Evolutionary conservation across 768 basidiomycete species (phyloP), one percentile per base, ranked within the genome.

Genomic region (Amylocystis lapponica): DNA sequence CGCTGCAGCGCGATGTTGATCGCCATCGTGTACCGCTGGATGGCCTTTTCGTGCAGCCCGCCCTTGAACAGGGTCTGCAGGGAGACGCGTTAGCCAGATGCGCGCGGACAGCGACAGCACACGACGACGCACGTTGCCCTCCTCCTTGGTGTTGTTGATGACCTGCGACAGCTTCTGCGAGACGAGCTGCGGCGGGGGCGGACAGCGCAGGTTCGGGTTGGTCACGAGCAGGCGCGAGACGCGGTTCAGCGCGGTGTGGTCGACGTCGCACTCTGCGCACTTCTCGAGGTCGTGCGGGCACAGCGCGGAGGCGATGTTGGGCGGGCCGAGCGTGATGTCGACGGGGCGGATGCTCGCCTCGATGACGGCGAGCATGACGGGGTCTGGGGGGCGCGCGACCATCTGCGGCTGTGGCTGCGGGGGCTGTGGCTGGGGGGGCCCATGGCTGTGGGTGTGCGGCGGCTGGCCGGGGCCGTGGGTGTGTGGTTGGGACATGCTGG

Each of bases 131-230:
- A 91, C 91, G 62, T 99, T 99, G 47, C 96, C 96, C 49, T 95
- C 89, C 36, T 98, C 95, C 60, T 97, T 97, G 4, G 84, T 82
- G 36, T 73, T 68, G 12, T 78, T 83, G 43, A 97, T 78, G 17
- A 79, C 74, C 51, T 83, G 77, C 0, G 86, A 76, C 16, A 95
- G 67, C 49, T 86, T 84, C 55, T 82, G 81, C 7, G 83, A 81
- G 38, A 86, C 68, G 36, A 92, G 72, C 48, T 80, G 83, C 22
- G 81, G 76, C 4, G 92, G 91, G 2, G 92, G 93, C 17, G 82
- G 91, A 55, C 86, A 87, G 37, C 79, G 74, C 14, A 88, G 66
- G 49, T 72, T 76, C 22, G 86, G 83, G 57, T 91, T 82, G 51
- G 71, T 63, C 48, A 75, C 72, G 43, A 93, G 74, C 8, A 86